Evolutionary conservation across 768 basidiomycete species (phyloP), one percentile per base, ranked within the genome.

Genomic region (Gyrodon lividus): DNA sequence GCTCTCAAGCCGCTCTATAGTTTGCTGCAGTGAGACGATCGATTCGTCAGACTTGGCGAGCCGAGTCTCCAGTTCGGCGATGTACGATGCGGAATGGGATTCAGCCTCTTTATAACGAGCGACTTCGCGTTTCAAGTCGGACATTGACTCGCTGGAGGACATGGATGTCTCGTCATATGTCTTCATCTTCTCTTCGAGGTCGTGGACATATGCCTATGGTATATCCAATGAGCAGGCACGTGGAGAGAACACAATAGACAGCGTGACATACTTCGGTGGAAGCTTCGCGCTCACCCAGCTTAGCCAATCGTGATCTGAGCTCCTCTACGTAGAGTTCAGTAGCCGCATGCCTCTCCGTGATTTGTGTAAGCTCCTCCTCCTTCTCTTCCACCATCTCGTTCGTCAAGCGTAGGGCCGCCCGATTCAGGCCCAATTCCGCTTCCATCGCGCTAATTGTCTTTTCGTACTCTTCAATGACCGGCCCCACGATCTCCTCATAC

Each of bases 381-480:
- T 92, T 94, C 71, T 97, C 94, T 56, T 91, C 87, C 40, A 92
- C 86, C 70, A 97, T 77, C 60, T 95, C 92, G 66, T 97, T 96
- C 46, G 96, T 92, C 61, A 93, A 87, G 45, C 89, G 74, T 65
- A 97, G 73, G 17, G 94, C 92, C 2, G 90, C 92, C 44, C 88
- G 79, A 59, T 93, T 93, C 49, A 95, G 75, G 58, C 81, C 89
- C 47, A 97, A 77, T 70, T 96, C 93, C 0, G 89, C 90, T 69
- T 99, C 97, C 79, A 99, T 88, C 2, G 92, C 87, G 37, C 84
- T 81, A 58, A 98, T 96, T 1, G 93, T 92, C 77, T 96, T 93
- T 76, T 99, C 96, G 70, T 99, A 99, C 72, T 98, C 94, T 71
- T 97, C 91, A 46, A 99, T 97, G 59, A 99, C 94, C 2, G 96